Conservation (phyloP, 345 rosid species). For the Salix koriyanagi region DNA sequence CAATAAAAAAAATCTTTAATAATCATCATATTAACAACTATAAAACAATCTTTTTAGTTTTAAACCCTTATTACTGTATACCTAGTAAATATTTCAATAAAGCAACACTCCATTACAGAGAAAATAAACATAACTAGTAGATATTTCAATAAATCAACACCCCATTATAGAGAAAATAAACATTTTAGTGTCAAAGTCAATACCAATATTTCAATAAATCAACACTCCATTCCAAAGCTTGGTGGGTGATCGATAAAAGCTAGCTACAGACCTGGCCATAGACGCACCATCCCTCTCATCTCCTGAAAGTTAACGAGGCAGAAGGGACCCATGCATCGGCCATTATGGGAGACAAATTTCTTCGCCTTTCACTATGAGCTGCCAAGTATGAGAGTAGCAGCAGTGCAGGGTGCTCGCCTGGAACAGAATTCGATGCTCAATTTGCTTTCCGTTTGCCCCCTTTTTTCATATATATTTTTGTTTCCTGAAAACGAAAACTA, state of each 20-base stretch:
- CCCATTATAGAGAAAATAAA: no score
- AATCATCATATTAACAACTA: no score
- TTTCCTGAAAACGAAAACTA: constrained; percentile 8
- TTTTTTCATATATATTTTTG: background rate
- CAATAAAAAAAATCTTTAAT: no score
- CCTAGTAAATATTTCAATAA: no score
- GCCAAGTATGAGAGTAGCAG: constrained; percentile 9
- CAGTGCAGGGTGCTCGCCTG: background rate
- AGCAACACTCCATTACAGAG: no score
- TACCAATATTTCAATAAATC: no score
- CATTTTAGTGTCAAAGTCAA: no score
- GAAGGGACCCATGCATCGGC: constrained; percentile 56
- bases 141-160: no score
- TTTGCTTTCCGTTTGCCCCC: constrained; percentile 24
- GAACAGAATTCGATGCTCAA: constrained; percentile 26
- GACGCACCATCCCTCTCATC: constrained; percentile 24
- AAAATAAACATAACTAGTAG: no score
- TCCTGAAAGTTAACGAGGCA: constrained; percentile 19
- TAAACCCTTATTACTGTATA: no score
- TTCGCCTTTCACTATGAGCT: constrained; percentile 21
- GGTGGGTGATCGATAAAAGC: background rate
- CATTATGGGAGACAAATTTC: constrained; percentile 47
- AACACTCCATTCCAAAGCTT: no score
- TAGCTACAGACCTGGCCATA: constrained; percentile 21
- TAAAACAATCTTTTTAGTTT: no score